These are phyloP conservation scores for Botryosphaeria dothidea DNA, from an alignment of 2,329 filamentous ascomycete species.

Conservation along the genomic window DNA sequence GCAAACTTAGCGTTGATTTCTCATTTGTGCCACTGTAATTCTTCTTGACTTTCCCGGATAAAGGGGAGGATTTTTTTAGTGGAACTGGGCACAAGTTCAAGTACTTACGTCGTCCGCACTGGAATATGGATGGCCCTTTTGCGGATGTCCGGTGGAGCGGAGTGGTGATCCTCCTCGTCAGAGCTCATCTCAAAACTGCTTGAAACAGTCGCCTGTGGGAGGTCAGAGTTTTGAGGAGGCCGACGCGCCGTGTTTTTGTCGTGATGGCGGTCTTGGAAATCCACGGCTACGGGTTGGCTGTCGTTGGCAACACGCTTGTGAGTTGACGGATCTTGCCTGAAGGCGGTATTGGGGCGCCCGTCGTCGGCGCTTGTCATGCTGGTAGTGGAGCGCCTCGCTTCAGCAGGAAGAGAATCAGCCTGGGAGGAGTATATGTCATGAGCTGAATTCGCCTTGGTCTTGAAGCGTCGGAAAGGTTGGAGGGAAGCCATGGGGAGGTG, in stretches of 20 bases:
- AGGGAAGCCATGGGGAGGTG: background rate
- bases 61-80: too few species aligned
- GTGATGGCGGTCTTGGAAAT: background rate
- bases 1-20: background rate
- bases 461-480: background rate
- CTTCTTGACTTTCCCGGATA: too few species aligned
- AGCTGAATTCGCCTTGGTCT: background rate
- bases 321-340: background rate
- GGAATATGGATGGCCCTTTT: background rate
- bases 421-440: background rate
- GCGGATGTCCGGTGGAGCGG: background rate
- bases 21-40: background rate
- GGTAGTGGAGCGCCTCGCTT: background rate
- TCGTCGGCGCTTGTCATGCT: background rate
- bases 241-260: background rate
- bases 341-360: background rate
- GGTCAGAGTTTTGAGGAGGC: background rate
- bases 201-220: background rate
- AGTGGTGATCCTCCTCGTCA: background rate
- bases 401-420: background rate
- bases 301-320: background rate
- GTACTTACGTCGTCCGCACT: slow-evolving; percentile 1
- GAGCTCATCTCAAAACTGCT: slow-evolving; percentile 14
- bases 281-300: background rate
- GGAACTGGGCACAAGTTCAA: too few species aligned